Evolutionary conservation across 305 asterid species (phyloP).

Genomic region (Fraxinus xanthoxyloides): DNA sequence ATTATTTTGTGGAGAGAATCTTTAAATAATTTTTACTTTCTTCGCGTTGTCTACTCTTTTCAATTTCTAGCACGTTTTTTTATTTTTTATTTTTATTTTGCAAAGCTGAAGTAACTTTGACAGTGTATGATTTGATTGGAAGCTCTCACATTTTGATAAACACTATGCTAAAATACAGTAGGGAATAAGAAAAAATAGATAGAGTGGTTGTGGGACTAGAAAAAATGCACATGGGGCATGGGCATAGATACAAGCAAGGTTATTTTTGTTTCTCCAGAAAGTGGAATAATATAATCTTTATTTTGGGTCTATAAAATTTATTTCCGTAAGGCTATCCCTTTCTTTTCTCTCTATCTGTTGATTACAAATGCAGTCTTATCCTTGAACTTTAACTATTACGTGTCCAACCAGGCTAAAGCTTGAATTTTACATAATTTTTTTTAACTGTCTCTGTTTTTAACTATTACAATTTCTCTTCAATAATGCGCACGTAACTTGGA

Average conservation of each 20-base stretch:
- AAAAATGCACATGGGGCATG: background rate
- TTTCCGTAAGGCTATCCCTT: background rate
- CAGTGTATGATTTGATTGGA: background rate
- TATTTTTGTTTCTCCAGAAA: background rate
- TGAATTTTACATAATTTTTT: background rate
- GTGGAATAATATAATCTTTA: background rate
- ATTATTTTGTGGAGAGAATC: background rate
- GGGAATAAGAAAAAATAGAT: background rate
- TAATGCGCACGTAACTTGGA: background rate
- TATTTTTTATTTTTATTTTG: background rate
- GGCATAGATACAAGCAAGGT: background rate
- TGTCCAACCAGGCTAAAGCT: background rate
- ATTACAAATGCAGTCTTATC: background rate
- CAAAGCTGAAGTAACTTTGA: background rate
- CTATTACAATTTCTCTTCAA: constrained; percentile 5
- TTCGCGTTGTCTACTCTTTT: background rate
- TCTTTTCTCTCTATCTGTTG: background rate
- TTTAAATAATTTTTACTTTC: background rate
- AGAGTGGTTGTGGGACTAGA: background rate
- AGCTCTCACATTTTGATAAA: background rate
- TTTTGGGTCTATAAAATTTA: background rate
- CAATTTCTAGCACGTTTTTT: background rate
- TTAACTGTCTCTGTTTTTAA: background rate
- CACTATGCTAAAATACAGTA: background rate
- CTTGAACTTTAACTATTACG: background rate